Conservation (phyloP, 441 rosid species). For the Francoa sonchifolia region DNA sequence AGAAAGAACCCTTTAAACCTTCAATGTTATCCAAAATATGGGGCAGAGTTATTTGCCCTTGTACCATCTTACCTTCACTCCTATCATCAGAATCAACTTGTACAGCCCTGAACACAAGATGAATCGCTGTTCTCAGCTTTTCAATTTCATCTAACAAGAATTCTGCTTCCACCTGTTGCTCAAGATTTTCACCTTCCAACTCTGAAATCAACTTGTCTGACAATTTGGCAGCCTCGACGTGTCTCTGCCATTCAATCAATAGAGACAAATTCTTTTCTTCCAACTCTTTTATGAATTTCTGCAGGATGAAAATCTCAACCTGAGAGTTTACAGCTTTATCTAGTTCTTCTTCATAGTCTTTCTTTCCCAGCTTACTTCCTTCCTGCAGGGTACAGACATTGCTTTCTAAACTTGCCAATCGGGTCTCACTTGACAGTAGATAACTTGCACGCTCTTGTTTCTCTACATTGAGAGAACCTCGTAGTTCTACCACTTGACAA, state of each 20-base stretch:
- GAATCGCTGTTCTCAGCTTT: conserved; percentile 37
- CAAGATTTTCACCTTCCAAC: conserved; percentile 60
- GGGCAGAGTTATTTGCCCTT: conserved; percentile 30
- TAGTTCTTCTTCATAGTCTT: conserved; percentile 63
- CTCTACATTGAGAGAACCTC: conserved; percentile 45
- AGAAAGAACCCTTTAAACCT: conserved; percentile 33
- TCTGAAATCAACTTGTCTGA: conserved; percentile 46
- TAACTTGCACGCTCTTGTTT: conserved; percentile 46
- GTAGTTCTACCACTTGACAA: conserved; percentile 44
- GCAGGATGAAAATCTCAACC: conserved; percentile 51
- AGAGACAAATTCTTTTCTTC: conserved; percentile 50
- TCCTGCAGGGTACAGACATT: conserved; percentile 56
- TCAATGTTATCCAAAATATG: conserved; percentile 31
- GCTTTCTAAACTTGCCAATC: conserved; percentile 58
- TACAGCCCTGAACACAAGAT: conserved; percentile 44
- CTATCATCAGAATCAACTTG: conserved; percentile 30
- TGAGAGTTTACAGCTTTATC: conserved; percentile 62
- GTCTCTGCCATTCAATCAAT: conserved; percentile 47
- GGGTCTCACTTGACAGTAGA: conserved; percentile 44
- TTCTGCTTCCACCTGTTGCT: conserved; percentile 65
- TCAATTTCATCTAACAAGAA: conserved; percentile 60
- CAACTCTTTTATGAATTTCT: conserved; percentile 52
- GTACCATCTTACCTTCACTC: conserved; percentile 17
- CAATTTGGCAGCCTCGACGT: conserved; percentile 42
- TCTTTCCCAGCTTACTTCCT: conserved; percentile 56